Evolutionary conservation across 495 filamentous ascomycete species (phyloP).

Genomic region (Penicillium flavigenum): DNA sequence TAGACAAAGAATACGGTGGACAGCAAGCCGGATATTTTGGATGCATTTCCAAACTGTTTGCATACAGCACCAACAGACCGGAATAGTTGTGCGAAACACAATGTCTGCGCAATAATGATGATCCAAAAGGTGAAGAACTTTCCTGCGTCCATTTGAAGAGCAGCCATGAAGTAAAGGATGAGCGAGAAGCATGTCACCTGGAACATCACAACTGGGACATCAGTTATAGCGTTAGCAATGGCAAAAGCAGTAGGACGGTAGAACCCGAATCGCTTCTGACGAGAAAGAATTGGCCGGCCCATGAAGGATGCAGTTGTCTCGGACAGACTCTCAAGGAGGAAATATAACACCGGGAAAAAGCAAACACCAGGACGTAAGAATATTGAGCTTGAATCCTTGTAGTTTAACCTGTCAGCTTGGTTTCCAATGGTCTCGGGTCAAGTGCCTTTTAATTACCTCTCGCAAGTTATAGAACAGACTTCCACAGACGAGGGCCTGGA

Average conservation of each 20-base stretch:
- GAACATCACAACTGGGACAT: slow-evolving; percentile 64
- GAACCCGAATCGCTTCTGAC: slow-evolving; percentile 60
- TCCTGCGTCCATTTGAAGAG: slow-evolving; percentile 64
- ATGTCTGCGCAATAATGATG: slow-evolving; percentile 64
- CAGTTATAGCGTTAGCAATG: slow-evolving; percentile 76
- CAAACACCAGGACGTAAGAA: slow-evolving; percentile 42
- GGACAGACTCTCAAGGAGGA: slow-evolving; percentile 39
- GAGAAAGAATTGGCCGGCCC: slow-evolving; percentile 45
- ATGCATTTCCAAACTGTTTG: slow-evolving; percentile 80
- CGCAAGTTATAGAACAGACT: slow-evolving; percentile 44
- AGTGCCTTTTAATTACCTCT: slow-evolving; percentile 23
- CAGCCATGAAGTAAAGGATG: slow-evolving; percentile 78
- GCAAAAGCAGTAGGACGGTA: slow-evolving; percentile 77
- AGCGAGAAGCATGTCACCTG: slow-evolving; percentile 70
- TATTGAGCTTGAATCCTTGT: slow-evolving; percentile 26
- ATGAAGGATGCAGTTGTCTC: slow-evolving; percentile 42
- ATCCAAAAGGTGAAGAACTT: slow-evolving; percentile 78
- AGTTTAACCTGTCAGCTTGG: not conserved
- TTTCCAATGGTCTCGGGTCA: not conserved
- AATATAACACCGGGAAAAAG: slow-evolving; percentile 43
- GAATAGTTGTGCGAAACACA: slow-evolving; percentile 76
- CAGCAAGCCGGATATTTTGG: slow-evolving; percentile 71
- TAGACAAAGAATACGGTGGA: slow-evolving; percentile 81
- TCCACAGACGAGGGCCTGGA: slow-evolving; percentile 43
- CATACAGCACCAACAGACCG: slow-evolving; percentile 73